Evolutionary conservation across 768 basidiomycete genomes (phyloP).

Genomic region (Mrakia blollopis): DNA sequence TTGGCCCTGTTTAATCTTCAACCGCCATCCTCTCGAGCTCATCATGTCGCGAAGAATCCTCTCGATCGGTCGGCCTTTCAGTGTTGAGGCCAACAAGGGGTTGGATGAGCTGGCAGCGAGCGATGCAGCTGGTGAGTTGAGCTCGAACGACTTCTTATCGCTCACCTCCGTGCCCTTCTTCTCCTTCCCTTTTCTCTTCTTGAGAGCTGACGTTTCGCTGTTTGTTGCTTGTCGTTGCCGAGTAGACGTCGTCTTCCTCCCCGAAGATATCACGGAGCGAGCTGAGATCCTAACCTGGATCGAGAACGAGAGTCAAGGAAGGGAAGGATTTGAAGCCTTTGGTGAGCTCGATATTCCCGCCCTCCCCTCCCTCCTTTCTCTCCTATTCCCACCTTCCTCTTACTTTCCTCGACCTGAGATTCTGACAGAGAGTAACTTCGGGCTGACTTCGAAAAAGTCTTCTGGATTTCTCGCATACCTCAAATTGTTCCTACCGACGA

Average conservation of each 20-base stretch:
- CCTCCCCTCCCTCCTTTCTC: background rate
- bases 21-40: background rate
- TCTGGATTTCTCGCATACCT: conserved; percentile 11
- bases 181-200: background rate
- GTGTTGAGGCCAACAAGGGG: conserved; percentile 2
- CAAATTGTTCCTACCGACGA: conserved; percentile 12
- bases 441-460: too few relatives aligned
- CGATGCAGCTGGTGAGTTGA: background rate
- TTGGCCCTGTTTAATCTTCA: background rate
- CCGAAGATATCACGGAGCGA: background rate
- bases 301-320: background rate
- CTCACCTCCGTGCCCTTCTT: background rate
- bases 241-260: conserved; percentile 11
- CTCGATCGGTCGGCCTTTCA: conserved; percentile 17
- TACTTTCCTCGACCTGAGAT: background rate
- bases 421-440: too few relatives aligned
- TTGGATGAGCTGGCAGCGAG: background rate
- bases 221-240: background rate
- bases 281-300: conserved; percentile 12
- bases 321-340: conserved; percentile 12
- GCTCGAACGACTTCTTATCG: background rate
- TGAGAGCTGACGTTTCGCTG: background rate
- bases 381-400: too few relatives aligned
- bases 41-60: conserved; percentile 6
- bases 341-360: conserved; percentile 3